A percentile compares a stretch with the other conserved stretches of the same genome.
Conservation (phyloP, 768 basidiomycete genomes). For the Mycena haematopus region DNA sequence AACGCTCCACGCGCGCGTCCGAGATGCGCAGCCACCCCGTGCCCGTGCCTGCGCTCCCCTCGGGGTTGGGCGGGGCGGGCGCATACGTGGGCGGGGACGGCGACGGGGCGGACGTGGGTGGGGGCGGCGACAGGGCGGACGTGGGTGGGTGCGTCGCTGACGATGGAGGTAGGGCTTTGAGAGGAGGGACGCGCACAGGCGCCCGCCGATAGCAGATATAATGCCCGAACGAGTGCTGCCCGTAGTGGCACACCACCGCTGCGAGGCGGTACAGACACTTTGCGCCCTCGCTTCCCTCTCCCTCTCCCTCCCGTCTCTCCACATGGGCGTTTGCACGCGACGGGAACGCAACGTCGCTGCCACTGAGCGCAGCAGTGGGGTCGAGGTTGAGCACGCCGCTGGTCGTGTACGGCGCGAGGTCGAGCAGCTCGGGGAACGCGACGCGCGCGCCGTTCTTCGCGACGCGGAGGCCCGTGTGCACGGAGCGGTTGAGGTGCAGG, state of each 20-base stretch:
- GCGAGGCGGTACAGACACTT: slow-evolving; percentile 83
- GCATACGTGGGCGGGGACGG: slow-evolving; percentile 38
- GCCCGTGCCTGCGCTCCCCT: slow-evolving; percentile 45
- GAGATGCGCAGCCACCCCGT: slow-evolving; percentile 88
- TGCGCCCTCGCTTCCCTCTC: no score
- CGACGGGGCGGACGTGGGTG: slow-evolving; percentile 44
- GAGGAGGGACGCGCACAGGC: slow-evolving; percentile 52
- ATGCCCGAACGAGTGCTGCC: slow-evolving; percentile 92
- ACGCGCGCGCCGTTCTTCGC: slow-evolving; percentile 87
- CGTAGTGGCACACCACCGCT: slow-evolving; percentile 91
- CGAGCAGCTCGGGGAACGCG: slow-evolving; percentile 85
- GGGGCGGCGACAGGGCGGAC: slow-evolving; percentile 45
- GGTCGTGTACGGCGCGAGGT: slow-evolving; percentile 88
- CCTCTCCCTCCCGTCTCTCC: no score
- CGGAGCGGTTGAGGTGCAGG: slow-evolving; percentile 91
- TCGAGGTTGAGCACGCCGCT: slow-evolving; percentile 75
- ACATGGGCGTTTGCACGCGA: neutral
- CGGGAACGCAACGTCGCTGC: slow-evolving; percentile 17
- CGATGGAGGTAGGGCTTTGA: slow-evolving; percentile 30
- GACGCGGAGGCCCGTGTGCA: slow-evolving; percentile 77
- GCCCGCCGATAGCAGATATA: slow-evolving; percentile 91
- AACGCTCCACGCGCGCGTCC: slow-evolving; percentile 82
- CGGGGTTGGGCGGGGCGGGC: slow-evolving; percentile 35
- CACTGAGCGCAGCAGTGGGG: slow-evolving; percentile 67
- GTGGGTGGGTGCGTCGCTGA: slow-evolving; percentile 8